A percentile compares a stretch with the other conserved stretches of the same genome.
These are phyloP conservation scores for Diutina mesorugosa DNA, from an alignment of 1,139 yeast genomes.

Conservation along the genomic window DNA sequence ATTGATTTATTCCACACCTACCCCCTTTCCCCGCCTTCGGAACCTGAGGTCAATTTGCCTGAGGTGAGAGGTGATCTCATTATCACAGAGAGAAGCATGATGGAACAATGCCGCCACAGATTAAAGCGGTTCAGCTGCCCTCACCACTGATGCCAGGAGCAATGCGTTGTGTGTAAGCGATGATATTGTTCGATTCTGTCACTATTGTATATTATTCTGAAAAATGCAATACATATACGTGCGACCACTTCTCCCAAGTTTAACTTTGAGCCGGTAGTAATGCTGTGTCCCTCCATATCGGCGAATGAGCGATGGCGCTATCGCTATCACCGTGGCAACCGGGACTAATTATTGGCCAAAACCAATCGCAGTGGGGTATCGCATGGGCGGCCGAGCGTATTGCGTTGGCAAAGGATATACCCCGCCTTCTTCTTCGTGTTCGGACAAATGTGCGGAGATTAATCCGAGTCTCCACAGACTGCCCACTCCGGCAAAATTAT, in stretches of 20 bases:
- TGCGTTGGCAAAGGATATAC: background rate
- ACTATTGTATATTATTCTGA: too few species aligned
- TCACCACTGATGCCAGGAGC: background rate
- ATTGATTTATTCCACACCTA: conserved; percentile 27
- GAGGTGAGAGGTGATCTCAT: background rate
- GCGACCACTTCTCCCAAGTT: too few species aligned
- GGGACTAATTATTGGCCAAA: too few species aligned
- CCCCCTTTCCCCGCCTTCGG: background rate
- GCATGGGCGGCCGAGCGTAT: background rate
- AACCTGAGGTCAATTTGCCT: background rate
- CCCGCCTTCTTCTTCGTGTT: background rate
- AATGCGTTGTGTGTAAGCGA: background rate
- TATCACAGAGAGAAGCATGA: background rate
- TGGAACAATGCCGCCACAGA: conserved; percentile 4
- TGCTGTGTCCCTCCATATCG: too few species aligned
- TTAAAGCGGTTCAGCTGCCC: conserved; percentile 4
- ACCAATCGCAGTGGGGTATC: too few species aligned
- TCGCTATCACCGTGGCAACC: too few species aligned
- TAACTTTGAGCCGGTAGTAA: too few species aligned
- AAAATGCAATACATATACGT: too few species aligned
- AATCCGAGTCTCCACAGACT: background rate
- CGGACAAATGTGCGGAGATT: background rate
- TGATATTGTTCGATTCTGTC: too few species aligned
- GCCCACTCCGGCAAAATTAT: background rate
- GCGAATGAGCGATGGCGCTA: too few species aligned